Percentiles rank a stretch among this genome's conserved stretches.
Evolutionary conservation across 371 early-diverging fungal species (phyloP).

Genomic region (Apophysomyces variabilis): DNA sequence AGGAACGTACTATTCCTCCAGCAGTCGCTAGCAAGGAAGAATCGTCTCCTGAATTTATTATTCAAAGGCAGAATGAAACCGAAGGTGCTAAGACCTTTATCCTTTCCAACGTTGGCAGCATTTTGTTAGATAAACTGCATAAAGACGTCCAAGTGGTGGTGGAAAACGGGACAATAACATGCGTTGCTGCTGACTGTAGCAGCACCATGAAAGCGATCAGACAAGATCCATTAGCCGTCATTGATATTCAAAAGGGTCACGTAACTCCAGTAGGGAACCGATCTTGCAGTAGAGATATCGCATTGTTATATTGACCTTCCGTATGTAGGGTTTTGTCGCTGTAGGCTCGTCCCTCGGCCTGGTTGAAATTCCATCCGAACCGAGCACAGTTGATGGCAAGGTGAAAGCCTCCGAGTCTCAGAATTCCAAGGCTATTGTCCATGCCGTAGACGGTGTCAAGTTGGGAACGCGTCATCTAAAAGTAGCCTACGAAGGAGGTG

Average conservation of each 20-base stretch:
- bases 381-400: conserved; percentile 57
- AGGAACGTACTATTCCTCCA: conserved; percentile 32
- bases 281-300: background rate
- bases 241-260: conserved; percentile 44
- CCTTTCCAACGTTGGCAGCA: conserved; percentile 43
- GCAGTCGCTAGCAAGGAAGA: background rate
- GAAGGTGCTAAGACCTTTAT: conserved; percentile 23
- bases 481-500: conserved; percentile 68
- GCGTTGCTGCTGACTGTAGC: conserved; percentile 42
- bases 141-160: conserved; percentile 36
- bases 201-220: conserved; percentile 5
- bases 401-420: conserved; percentile 28
- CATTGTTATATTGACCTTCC: background rate
- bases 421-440: conserved; percentile 36
- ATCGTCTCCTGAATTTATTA: background rate
- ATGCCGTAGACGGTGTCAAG: conserved; percentile 63
- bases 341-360: conserved; percentile 60
- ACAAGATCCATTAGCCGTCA: background rate
- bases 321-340: conserved; percentile 49
- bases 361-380: conserved; percentile 62
- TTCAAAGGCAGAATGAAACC: background rate
- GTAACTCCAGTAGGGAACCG: conserved; percentile 37
- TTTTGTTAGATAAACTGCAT: conserved; percentile 25
- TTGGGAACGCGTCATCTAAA: conserved; percentile 61
- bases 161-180: conserved; percentile 49